phyloP scores from a whole-genome alignment of 306 rosid species.

The Quercus mongolica region DNA sequence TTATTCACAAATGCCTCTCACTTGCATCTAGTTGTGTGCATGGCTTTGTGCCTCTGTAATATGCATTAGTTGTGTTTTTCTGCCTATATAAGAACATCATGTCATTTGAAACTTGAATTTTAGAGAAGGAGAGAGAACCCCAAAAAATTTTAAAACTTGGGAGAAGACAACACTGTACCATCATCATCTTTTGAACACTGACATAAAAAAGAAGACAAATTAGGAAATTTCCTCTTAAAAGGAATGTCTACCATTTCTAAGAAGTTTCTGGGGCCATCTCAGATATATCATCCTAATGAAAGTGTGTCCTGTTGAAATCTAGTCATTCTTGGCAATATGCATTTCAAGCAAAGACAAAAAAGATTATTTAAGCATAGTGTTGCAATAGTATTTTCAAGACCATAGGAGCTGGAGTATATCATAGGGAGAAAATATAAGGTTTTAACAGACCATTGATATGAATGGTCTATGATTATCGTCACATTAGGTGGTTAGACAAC shows the following conservation, averaged over 20 bases:
- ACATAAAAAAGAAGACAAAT: not conserved
- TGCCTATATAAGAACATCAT: not conserved
- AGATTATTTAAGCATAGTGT: not conserved
- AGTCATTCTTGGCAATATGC: not conserved
- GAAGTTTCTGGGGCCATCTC: not conserved
- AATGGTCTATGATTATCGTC: not conserved
- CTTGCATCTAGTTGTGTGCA: not conserved
- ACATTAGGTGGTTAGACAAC: not conserved
- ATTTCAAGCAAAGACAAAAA: not conserved
- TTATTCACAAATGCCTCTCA: not conserved
- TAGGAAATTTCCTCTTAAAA: conserved; percentile 7
- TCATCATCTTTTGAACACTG: not conserved
- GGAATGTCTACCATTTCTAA: not conserved
- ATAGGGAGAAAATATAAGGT: not conserved
- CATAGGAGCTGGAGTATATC: not conserved
- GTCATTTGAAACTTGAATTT: not conserved
- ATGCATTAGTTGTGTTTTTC: not conserved
- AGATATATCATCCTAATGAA: not conserved
- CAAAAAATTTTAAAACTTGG: not conserved
- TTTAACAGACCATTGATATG: not conserved
- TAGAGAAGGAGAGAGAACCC: not conserved
- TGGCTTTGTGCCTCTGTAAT: not conserved
- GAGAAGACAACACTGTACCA: not conserved
- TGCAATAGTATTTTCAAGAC: not conserved
- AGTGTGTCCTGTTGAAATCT: not conserved